Evolutionary conservation across 345 rosid genomes (phyloP).

Genomic region (Populus davidiana): DNA sequence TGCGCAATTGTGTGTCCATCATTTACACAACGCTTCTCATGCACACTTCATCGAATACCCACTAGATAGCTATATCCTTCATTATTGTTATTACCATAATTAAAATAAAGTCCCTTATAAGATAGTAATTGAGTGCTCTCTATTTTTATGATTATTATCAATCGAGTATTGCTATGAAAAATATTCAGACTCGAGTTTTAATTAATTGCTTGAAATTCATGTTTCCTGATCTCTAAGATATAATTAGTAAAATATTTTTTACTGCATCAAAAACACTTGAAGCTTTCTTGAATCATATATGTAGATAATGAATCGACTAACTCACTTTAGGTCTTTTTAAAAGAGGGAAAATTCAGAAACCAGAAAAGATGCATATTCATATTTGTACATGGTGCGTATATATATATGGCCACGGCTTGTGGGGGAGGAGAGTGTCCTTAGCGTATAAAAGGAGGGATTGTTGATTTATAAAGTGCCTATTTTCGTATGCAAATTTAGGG

Average conservation of each 20-base stretch:
- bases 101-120: conserved; percentile 10
- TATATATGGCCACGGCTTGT: too few relatives aligned
- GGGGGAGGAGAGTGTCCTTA: not conserved
- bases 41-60: conserved; percentile 33
- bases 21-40: conserved; percentile 33
- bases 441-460: not conserved
- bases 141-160: not conserved
- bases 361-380: not conserved
- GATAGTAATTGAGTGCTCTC: not conserved
- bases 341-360: too few relatives aligned
- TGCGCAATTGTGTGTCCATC: conserved; percentile 11
- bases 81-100: conserved; percentile 8
- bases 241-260: not conserved
- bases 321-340: not conserved
- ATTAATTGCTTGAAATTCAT: not conserved
- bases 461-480: not conserved
- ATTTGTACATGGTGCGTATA: not conserved
- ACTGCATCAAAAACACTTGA: not conserved
- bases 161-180: not conserved
- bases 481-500: too few relatives aligned
- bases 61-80: conserved; percentile 18
- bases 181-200: not conserved
- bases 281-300: not conserved
- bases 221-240: not conserved
- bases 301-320: not conserved